A percentile compares a stretch with the other conserved stretches of the same genome.
phyloP scores from a whole-genome alignment of 331 rosid genomes.

The Saraca asoca region DNA sequence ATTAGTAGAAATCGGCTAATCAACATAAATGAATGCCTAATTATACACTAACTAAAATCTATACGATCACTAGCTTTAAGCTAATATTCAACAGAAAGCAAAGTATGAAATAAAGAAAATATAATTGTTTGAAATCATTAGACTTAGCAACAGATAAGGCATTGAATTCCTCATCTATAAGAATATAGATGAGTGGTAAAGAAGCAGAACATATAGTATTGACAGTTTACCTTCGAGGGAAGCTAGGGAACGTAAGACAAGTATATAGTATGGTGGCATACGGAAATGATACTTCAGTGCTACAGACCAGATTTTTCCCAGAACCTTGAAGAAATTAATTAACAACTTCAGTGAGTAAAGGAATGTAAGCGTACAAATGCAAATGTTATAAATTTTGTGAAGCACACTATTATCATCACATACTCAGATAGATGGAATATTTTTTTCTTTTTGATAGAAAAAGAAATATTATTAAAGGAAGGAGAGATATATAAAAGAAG shows the following conservation, averaged over 20 bases:
- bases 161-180: slow-evolving; percentile 24
- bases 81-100: background rate
- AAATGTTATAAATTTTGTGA: slow-evolving; percentile 9
- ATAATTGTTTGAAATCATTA: background rate
- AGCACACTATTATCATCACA: slow-evolving; percentile 11
- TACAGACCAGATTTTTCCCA: slow-evolving; percentile 85
- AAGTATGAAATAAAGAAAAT: slow-evolving; percentile 22
- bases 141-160: slow-evolving; percentile 13
- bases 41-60: no score
- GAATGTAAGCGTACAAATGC: slow-evolving; percentile 14
- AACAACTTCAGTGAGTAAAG: slow-evolving; percentile 34
- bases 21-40: no score
- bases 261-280: slow-evolving; percentile 94
- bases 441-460: no score
- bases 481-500: no score
- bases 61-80: no score
- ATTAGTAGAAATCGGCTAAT: no score
- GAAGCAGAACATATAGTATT: slow-evolving; percentile 19
- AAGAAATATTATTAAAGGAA: no score
- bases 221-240: slow-evolving; percentile 79
- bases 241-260: slow-evolving; percentile 86
- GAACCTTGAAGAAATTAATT: slow-evolving; percentile 61
- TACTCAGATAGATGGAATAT: no score
- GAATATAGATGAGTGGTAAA: slow-evolving; percentile 21
- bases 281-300: slow-evolving; percentile 91